phyloP scores from a whole-genome alignment of 768 basidiomycete genomes.

The Arthromyces matolae region DNA sequence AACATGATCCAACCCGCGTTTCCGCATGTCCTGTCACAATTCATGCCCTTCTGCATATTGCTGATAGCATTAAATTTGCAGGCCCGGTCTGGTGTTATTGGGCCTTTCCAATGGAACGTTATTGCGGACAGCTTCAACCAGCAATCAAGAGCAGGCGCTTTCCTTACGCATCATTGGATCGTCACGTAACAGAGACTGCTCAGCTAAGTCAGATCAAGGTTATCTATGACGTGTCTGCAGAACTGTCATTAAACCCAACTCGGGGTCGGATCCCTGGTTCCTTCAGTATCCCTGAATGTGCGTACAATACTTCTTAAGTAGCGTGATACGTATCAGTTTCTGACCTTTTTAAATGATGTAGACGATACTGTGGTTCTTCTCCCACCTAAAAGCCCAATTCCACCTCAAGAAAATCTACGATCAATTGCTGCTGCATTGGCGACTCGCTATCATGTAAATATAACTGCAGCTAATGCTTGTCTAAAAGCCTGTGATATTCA shows the following conservation, averaged over 20 bases:
- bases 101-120: constrained; percentile 38
- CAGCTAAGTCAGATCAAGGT: constrained; percentile 18
- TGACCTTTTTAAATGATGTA: too few species aligned
- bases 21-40: constrained; percentile 28
- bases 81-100: constrained; percentile 38
- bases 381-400: too few species aligned
- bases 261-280: neutral
- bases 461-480: constrained; percentile 10
- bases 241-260: neutral
- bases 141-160: constrained; percentile 25
- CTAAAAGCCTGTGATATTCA: constrained; percentile 11
- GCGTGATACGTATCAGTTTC: too few species aligned
- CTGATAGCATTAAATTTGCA: constrained; percentile 24
- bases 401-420: too few species aligned
- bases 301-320: constrained; percentile 1
- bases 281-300: neutral
- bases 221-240: constrained; percentile 9
- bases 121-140: constrained; percentile 26
- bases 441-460: constrained; percentile 7
- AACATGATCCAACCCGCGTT: constrained; percentile 18
- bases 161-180: constrained; percentile 15
- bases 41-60: constrained; percentile 33
- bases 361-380: too few species aligned
- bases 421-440: too few species aligned
- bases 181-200: constrained; percentile 10